Percentiles rank a stretch among this genome's conserved stretches.
These are phyloP conservation scores for Gracilaria caudata DNA, from an alignment of 23 red algal species.

Conservation along the genomic window DNA sequence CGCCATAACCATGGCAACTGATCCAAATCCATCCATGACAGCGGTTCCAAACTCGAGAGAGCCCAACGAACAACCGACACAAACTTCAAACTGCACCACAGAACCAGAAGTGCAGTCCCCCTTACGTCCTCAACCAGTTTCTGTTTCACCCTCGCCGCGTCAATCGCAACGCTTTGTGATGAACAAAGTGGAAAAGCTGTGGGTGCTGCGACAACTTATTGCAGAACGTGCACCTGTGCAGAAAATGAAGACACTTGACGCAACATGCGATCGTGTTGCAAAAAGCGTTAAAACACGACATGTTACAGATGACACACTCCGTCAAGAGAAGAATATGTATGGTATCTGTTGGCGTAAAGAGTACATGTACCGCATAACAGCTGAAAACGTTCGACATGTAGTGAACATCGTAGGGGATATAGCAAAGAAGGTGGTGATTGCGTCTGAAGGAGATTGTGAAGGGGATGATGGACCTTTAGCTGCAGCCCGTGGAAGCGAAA, in stretches of 20 bases:
- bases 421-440: background rate
- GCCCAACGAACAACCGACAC: too few relatives aligned
- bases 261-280: slow-evolving; percentile 21
- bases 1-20: too few relatives aligned
- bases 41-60: too few relatives aligned
- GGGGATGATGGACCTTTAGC: background rate
- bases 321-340: slow-evolving; percentile 1
- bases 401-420: background rate
- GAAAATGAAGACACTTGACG: slow-evolving; percentile 6
- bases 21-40: too few relatives aligned
- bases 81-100: too few relatives aligned
- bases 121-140: too few relatives aligned
- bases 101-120: too few relatives aligned
- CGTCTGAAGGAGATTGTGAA: slow-evolving; percentile 12
- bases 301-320: background rate
- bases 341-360: background rate
- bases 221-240: background rate
- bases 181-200: slow-evolving; percentile 33
- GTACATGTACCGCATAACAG: slow-evolving; percentile 7
- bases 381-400: slow-evolving; percentile 6
- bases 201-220: background rate
- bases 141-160: too few relatives aligned
- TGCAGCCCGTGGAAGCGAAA: background rate
- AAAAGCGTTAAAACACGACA: background rate
- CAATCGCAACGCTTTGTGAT: too few relatives aligned